Evolutionary conservation across 179 eudicot genomes (phyloP), one percentile per base, ranked within the genome.

Genomic region (Spinacia oleracea): DNA sequence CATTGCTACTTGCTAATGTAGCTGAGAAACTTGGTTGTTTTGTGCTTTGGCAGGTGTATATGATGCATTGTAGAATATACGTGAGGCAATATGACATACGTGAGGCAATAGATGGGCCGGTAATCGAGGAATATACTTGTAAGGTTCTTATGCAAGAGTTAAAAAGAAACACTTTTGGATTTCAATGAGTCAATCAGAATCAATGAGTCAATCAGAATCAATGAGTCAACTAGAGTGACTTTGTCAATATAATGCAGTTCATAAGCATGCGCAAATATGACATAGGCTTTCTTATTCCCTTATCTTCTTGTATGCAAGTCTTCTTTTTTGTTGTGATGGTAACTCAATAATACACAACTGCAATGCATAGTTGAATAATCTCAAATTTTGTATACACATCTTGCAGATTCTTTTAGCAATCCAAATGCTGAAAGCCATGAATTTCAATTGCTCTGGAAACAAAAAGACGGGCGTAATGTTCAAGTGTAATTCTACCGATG

Each of bases 61-160:
- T 86, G 99, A 96, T 88, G 96, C 97, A 70, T 59, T 96, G 85
- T 94, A 91, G 90, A 96, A 96, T 80, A 87, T 92, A 58, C 92
- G 94, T 70, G 94, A 96, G 84, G n/a, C n/a, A n/a, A n/a, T n/a
- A n/a, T n/a, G n/a, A n/a, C n/a, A n/a, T n/a, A n/a, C n/a, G n/a
- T n/a, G n/a, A n/a, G n/a, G 68, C 97, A 55, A 78, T 84, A 2
- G 89, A 89, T 69, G 98, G 99, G 67, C 89, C 97, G 20, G 86
- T 92, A 87, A 90, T 96, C 70, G 99, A 96, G 89, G 99, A 96
- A 76, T 91, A 96, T 82, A 80, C 99, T 55, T 93, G 99, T 96
- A 87, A 81, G 91, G 58, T 77, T 77, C 25, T 31, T 38, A 27
- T 38, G 29, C 83, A 14, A 1, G 42, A 15, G 20, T 34, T 15